Evolutionary conservation across 1,284 basidiomycete species (phyloP).

Genomic region (Boletus sp.): DNA sequence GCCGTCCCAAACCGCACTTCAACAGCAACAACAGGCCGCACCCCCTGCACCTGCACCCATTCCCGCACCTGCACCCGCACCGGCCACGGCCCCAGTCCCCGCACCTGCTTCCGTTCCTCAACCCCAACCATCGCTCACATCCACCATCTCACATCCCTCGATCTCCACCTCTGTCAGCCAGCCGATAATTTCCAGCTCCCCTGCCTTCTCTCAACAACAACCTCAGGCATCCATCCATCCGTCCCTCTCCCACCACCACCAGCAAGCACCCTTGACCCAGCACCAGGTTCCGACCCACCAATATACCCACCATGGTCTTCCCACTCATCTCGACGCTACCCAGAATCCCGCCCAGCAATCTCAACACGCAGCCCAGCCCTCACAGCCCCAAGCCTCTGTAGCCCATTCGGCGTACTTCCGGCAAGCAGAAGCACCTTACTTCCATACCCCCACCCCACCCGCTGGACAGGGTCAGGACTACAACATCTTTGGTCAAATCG

Average conservation of each 20-base stretch:
- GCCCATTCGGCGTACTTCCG: constrained; percentile 57
- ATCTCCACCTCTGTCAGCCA: constrained; percentile 44
- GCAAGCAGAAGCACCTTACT: constrained; percentile 65
- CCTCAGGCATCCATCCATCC: constrained; percentile 33
- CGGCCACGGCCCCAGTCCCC: constrained; percentile 18
- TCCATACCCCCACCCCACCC: constrained; percentile 72
- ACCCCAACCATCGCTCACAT: constrained; percentile 40
- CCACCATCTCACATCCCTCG: constrained; percentile 41
- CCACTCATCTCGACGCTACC: constrained; percentile 59
- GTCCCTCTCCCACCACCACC: constrained; percentile 35
- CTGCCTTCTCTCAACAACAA: constrained; percentile 33
- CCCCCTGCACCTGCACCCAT: constrained; percentile 18
- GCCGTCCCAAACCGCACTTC: constrained; percentile 34
- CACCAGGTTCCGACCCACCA: constrained; percentile 50
- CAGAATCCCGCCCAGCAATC: constrained; percentile 42
- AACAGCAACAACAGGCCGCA: constrained; percentile 31
- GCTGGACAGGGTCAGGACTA: constrained; percentile 67
- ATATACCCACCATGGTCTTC: constrained; percentile 61
- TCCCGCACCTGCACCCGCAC: background rate
- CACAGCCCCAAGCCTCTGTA: constrained; percentile 34
- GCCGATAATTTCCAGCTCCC: constrained; percentile 31
- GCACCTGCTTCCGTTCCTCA: constrained; percentile 39
- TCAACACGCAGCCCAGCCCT: constrained; percentile 31
- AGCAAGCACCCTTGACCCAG: constrained; percentile 34
- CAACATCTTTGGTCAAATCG: constrained; percentile 64